Conservation (phyloP, 495 filamentous ascomycete species). For the Margaritispora aquatica region DNA sequence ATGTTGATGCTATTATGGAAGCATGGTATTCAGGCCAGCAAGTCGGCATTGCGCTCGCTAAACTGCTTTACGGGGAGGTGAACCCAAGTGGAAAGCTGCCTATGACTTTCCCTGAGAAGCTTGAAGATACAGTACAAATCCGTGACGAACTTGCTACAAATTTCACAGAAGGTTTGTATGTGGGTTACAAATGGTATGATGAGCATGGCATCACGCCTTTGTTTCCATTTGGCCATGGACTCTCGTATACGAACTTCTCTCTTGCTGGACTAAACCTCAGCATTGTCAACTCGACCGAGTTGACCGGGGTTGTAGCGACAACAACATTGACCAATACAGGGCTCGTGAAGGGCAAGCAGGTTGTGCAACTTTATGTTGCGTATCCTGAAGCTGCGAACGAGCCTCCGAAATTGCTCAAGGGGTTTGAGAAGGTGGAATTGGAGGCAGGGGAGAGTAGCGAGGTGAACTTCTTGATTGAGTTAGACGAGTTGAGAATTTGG, state of each 20-base stretch:
- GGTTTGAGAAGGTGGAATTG: neutral
- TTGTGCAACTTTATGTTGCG: neutral
- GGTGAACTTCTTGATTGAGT: neutral
- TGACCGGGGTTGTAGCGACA: neutral
- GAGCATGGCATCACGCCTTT: constrained; percentile 57
- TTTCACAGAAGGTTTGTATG: constrained; percentile 46
- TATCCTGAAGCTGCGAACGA: neutral
- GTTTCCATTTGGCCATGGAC: constrained; percentile 76
- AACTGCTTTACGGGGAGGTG: constrained; percentile 62
- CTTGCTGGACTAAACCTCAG: constrained; percentile 10
- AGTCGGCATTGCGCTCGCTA: constrained; percentile 76
- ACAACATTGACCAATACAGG: neutral
- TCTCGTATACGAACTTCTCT: constrained; percentile 82
- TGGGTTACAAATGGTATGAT: neutral
- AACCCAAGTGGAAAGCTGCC: constrained; percentile 67
- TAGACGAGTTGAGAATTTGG: neutral
- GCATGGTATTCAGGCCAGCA: constrained; percentile 89
- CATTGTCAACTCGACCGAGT: neutral
- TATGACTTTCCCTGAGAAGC: constrained; percentile 48
- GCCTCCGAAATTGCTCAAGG: neutral
- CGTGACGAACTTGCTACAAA: neutral
- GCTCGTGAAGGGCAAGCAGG: neutral
- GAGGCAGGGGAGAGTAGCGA: neutral
- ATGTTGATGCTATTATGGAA: constrained; percentile 73
- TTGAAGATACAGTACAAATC: neutral